Evolutionary conservation across 768 basidiomycete genomes (phyloP).

Genomic region (Sarcomyxa edulis): DNA sequence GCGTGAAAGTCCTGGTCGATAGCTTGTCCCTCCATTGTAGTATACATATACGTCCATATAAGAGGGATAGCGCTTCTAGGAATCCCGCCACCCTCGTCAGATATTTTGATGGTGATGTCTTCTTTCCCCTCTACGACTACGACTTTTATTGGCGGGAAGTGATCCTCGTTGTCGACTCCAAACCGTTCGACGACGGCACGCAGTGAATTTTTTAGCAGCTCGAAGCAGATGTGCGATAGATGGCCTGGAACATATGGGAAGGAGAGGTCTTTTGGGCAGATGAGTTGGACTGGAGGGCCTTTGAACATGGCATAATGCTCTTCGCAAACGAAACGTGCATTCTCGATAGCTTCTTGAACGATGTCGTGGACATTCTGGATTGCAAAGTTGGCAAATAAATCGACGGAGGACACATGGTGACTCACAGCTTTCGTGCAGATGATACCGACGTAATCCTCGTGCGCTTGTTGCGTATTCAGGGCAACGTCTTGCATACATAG

Average conservation of each 20-base stretch:
- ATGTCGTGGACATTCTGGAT: conserved; percentile 89
- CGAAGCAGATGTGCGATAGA: conserved; percentile 94
- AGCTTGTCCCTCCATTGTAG: conserved; percentile 72
- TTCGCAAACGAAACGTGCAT: conserved; percentile 91
- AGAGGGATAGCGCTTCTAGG: conserved; percentile 83
- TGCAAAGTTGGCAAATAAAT: conserved; percentile 4
- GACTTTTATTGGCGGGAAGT: conserved; percentile 89
- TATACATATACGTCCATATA: conserved; percentile 99
- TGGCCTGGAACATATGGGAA: conserved; percentile 98
- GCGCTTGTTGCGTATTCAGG: conserved; percentile 85
- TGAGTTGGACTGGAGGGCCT: conserved; percentile 93
- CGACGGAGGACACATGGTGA: conserved; percentile 9
- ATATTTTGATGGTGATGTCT: conserved; percentile 98
- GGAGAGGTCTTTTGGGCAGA: conserved; percentile 80
- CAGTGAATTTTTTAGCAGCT: conserved; percentile 95
- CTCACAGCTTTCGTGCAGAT: conserved; percentile 89
- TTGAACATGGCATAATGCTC: conserved; percentile 96
- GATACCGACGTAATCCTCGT: conserved; percentile 92
- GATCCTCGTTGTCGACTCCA: conserved; percentile 73
- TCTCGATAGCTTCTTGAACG: conserved; percentile 97
- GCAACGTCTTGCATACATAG: conserved; percentile 66
- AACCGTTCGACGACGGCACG: conserved; percentile 93
- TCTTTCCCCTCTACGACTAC: conserved; percentile 96
- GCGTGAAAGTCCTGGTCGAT: conserved; percentile 77
- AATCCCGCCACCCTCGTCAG: conserved; percentile 96